phyloP scores from a whole-genome alignment of 441 rosid species.

The Cnidoscolus chayamansa region DNA sequence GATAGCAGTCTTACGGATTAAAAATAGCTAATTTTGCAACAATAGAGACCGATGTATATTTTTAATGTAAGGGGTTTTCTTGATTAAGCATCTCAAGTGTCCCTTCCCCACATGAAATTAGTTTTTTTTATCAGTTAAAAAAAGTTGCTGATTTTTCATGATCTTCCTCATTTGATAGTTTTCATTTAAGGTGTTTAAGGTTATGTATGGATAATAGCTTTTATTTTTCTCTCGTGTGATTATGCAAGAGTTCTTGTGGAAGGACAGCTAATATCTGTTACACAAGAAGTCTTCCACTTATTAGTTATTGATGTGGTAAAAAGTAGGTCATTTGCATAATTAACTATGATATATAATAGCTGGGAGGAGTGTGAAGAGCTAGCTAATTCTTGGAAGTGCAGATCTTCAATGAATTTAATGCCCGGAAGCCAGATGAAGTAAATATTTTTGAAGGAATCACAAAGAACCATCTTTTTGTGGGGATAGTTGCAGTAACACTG shows the following conservation, averaged over 20 bases:
- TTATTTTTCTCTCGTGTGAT: not conserved
- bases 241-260: not conserved
- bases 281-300: not conserved
- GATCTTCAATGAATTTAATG: constrained; percentile 94
- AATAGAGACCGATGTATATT: too few relatives aligned
- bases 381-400: constrained; percentile 30
- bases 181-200: too few relatives aligned
- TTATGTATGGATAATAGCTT: not conserved
- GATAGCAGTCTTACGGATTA: too few relatives aligned
- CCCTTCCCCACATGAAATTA: too few relatives aligned
- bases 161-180: too few relatives aligned
- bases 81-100: too few relatives aligned
- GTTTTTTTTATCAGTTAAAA: too few relatives aligned
- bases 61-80: too few relatives aligned
- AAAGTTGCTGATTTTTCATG: too few relatives aligned
- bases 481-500: constrained; percentile 58
- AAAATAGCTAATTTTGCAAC: too few relatives aligned
- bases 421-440: constrained; percentile 84
- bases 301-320: not conserved
- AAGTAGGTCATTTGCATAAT: not conserved
- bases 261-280: not conserved
- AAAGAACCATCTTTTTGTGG: constrained; percentile 71
- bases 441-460: constrained; percentile 69
- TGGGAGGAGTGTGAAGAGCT: not conserved
- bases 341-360: not conserved